Evolutionary conservation across 768 basidiomycete species (phyloP).

Genomic region (Sporobolomyces phaffii): DNA sequence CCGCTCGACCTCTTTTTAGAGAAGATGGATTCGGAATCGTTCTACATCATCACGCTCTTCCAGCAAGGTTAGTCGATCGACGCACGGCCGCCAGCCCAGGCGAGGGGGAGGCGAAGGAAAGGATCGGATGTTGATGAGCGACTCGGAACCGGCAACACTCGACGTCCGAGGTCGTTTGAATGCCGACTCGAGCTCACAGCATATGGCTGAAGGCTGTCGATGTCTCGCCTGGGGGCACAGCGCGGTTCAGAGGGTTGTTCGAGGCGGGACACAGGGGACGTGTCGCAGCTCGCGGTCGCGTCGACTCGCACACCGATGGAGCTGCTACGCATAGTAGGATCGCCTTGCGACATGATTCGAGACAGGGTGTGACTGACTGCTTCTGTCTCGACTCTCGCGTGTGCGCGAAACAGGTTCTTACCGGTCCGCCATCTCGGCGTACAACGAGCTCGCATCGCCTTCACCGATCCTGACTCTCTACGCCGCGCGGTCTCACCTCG

Average conservation of each 20-base stretch:
- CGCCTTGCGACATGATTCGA: too few species aligned
- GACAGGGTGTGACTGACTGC: neutral
- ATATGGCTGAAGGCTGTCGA: too few species aligned
- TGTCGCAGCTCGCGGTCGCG: too few species aligned
- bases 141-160: too few species aligned
- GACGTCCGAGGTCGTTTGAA: too few species aligned
- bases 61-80: conserved; percentile 24
- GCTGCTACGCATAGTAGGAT: too few species aligned
- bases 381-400: neutral
- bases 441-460: conserved; percentile 17
- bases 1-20: too few species aligned
- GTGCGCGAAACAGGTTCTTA: conserved; percentile 33
- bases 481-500: conserved; percentile 39
- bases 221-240: too few species aligned
- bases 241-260: too few species aligned
- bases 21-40: conserved; percentile 31
- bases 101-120: neutral
- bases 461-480: conserved; percentile 28
- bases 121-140: neutral
- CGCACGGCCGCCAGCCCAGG: neutral
- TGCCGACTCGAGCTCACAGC: too few species aligned
- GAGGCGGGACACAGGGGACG: too few species aligned
- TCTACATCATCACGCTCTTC: conserved; percentile 34
- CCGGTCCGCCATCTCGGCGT: conserved; percentile 34
- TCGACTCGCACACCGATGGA: too few species aligned